Base-by-base conservation (phyloP, 176 grass and related monocot species). In the Musa beccarii region DNA sequence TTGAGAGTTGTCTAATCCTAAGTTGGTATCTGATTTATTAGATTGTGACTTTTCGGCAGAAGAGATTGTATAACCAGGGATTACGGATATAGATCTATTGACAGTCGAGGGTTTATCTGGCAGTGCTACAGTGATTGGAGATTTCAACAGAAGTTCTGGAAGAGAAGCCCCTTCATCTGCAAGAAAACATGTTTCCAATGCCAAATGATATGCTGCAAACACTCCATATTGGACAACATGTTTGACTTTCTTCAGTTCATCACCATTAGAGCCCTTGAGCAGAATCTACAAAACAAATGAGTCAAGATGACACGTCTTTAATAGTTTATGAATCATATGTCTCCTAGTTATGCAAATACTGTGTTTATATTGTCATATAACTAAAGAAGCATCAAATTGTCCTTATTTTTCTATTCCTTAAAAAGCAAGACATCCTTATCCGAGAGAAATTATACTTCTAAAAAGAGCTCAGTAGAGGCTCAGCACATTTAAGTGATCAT, bases 171-270 rank as follows among this genome's bases (percentile, higher is more conserved):
- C 90, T 84, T 99, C 95, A 82, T 99, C 95, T 29, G 92, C 95
- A 82, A 99, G 95, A 77, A 99, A 99, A 84, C 88, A 99, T 55
- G 95, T 99, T 84, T 99, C 95, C 22, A 98, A 84, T 29, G 95
- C 95, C 78, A 98, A 83, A 86, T 98, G 90, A 83, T 98, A 98
- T n/a, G 95, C 95, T 76, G 95, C 95, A 74, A 98, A 98, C 2
- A 98, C 80, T 91, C 90, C 95, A 89, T 93, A 98, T 82, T 98
- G 90, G 64, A 98, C 54, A 79, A 98, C 83, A 87, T 98, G 95
- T 77, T 98, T 98, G 34, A 98, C 84, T 83, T 91, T 98, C 88
- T 98, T 98, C 57, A 98, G 82, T 73, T 93, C 95, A 69, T 93
- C 88, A 6, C 84, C 84, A 26, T 81, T 83, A 67, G 88, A 86